A percentile compares a stretch with the other conserved stretches of the same genome.
phyloP scores from a whole-genome alignment of 768 basidiomycete species.

The Pisolithus sp. region DNA sequence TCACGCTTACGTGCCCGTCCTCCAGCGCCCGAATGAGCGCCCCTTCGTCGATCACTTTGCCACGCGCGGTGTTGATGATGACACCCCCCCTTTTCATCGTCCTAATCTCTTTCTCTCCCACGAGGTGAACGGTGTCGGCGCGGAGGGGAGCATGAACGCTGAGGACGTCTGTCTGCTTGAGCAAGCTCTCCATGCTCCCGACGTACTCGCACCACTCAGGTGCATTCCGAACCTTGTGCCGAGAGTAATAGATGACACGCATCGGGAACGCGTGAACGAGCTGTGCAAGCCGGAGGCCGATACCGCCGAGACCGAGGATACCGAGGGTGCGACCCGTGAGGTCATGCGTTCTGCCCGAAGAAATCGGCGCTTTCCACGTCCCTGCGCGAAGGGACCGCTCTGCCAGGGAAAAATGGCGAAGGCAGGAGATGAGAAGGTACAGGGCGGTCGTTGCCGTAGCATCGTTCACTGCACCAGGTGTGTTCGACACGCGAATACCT shows the following conservation, averaged over 20 bases:
- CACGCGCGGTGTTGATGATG: constrained; percentile 86
- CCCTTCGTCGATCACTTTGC: constrained; percentile 83
- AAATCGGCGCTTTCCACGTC: constrained; percentile 54
- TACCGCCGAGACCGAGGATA: constrained; percentile 73
- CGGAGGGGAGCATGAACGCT: constrained; percentile 82
- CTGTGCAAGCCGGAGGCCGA: constrained; percentile 64
- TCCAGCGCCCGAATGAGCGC: constrained; percentile 82
- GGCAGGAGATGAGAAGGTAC: constrained; percentile 71
- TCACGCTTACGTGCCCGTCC: constrained; percentile 70
- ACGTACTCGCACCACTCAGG: constrained; percentile 78
- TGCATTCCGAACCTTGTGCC: constrained; percentile 48
- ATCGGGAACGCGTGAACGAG: constrained; percentile 79
- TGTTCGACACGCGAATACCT: constrained; percentile 74
- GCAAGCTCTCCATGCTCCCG: constrained; percentile 54
- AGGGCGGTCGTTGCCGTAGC: constrained; percentile 86
- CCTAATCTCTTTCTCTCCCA: constrained; percentile 71
- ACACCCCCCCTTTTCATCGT: constrained; percentile 71
- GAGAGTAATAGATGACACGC: constrained; percentile 79
- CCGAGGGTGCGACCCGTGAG: constrained; percentile 63
- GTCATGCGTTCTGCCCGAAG: constrained; percentile 50
- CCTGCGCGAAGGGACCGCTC: constrained; percentile 48
- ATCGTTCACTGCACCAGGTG: constrained; percentile 85
- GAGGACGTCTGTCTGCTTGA: constrained; percentile 71
- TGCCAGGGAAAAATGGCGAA: constrained; percentile 64
- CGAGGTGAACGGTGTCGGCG: constrained; percentile 63